Evolutionary conservation across 164 flowering plant genomes (phyloP).

Genomic region (Paratinospora sagittata): DNA sequence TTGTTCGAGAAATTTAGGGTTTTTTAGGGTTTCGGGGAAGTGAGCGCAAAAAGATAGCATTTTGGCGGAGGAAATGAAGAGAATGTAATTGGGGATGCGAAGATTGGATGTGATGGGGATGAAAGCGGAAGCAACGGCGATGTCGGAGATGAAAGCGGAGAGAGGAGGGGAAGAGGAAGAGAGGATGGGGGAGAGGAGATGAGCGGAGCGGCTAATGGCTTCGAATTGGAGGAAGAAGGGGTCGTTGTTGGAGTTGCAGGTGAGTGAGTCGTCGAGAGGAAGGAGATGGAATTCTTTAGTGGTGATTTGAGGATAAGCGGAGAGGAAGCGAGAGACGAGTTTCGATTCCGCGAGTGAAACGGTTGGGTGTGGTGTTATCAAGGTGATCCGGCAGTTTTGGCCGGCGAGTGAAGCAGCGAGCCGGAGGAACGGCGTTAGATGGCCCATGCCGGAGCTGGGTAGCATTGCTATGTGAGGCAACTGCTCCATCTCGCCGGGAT

Average conservation of each 20-base stretch:
- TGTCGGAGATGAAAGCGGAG: conserved; percentile 22
- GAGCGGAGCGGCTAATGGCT: conserved; percentile 31
- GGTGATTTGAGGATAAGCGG: conserved; percentile 19
- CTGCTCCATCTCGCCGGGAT: too few relatives aligned
- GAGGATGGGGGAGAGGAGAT: conserved; percentile 29
- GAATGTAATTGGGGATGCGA: conserved; percentile 27
- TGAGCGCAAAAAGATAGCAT: conserved; percentile 27
- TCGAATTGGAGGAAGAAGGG: conserved; percentile 41
- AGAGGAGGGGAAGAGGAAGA: conserved; percentile 25
- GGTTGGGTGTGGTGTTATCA: conserved; percentile 16
- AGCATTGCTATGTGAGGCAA: conserved; percentile 27
- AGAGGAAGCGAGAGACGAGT: conserved; percentile 14
- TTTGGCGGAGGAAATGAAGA: conserved; percentile 35
- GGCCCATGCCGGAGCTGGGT: conserved; percentile 43
- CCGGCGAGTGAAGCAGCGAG: conserved; percentile 17
- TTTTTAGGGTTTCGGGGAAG: conserved; percentile 13
- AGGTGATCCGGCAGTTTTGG: conserved; percentile 14
- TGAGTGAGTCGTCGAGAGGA: conserved; percentile 15
- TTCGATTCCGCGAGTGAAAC: conserved; percentile 21
- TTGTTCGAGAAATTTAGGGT: not conserved
- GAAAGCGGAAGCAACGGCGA: conserved; percentile 15
- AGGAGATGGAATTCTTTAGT: conserved; percentile 16
- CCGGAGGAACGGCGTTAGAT: conserved; percentile 24
- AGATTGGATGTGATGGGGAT: conserved; percentile 8
- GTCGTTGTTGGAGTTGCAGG: conserved; percentile 20